Base-by-base conservation (phyloP, 768 basidiomycete species). In the Stropharia rugosoannulata region DNA sequence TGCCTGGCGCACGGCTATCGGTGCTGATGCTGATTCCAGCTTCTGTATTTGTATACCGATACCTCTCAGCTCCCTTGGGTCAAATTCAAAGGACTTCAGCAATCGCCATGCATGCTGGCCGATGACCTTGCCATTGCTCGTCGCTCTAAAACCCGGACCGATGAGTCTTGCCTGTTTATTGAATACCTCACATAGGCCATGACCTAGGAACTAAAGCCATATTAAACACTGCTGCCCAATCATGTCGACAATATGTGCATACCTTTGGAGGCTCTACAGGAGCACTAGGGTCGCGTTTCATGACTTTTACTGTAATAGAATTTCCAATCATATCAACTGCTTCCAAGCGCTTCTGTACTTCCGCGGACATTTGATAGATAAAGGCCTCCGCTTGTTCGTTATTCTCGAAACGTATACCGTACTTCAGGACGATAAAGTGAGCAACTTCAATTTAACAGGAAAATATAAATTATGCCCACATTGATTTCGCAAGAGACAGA, bases 401-500 rank as follows among this genome's bases (percentile, higher is more conserved):
- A 54, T 84, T 84, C 63, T 89, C 84, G 68, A 98, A 98, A 3
- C 97, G 86, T 53, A 99, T 97, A 0, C 94, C 97, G 68, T 98
- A 99, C 95, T 97, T 53, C 13, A 37, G 5, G 40, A 9, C 12
- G 42, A 42, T 12, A 13, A 13, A 47, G 46, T 22, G 12, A 46
- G 22, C 1, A 22, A 22, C 22, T 2, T 4, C n/a, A n/a, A 22
- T 1, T 8, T 10, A 8, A 10, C 13, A 12, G 35, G 29, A 15
- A 42, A 32, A 19, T 40, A 5, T 41, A 11, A 48, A 35, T 19
- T 38, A 39, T 15, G 80, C 93, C 66, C 62, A 95, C 95, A 64
- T 94, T 99, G 64, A 98, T 90, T 67, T 98, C 96, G 55, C 92
- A 95, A 10, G 90, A 93, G 16, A 99, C 93, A 5, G 89, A 92